Conservation (phyloP, 768 basidiomycete species). For the Tylopilus vinaceipallidus region DNA sequence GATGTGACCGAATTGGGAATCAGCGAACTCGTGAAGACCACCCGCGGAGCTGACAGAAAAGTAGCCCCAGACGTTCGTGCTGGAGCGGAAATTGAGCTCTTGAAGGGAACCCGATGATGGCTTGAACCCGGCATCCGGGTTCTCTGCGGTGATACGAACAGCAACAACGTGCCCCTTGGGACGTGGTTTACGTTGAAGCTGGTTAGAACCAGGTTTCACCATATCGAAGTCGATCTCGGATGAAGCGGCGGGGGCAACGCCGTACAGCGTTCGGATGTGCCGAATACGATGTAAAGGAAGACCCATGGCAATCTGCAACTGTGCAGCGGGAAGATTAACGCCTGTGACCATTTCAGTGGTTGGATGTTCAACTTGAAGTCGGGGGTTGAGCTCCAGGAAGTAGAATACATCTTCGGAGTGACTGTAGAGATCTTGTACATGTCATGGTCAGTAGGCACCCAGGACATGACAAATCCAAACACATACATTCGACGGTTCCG, state of each 20-base stretch:
- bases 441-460: neutral
- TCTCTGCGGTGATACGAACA: conserved; percentile 98
- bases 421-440: conserved; percentile 80
- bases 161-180: conserved; percentile 99
- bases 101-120: conserved; percentile 96
- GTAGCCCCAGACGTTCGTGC: conserved; percentile 99
- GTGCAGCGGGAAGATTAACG: conserved; percentile 95
- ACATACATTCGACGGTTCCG: conserved; percentile 92
- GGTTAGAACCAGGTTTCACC: conserved; percentile 80
- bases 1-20: conserved; percentile 99
- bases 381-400: conserved; percentile 98
- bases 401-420: conserved; percentile 92
- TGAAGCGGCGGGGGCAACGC: conserved; percentile 83
- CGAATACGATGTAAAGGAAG: conserved; percentile 93
- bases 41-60: conserved; percentile 96
- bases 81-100: conserved; percentile 99
- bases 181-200: conserved; percentile 89
- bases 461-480: neutral
- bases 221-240: conserved; percentile 98
- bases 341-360: conserved; percentile 99
- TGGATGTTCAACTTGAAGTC: conserved; percentile 99
- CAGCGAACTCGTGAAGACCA: conserved; percentile 97
- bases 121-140: conserved; percentile 99
- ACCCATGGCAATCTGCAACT: conserved; percentile 98
- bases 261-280: conserved; percentile 94